These are phyloP conservation scores for Actinomortierella ambigua DNA, from an alignment of 371 early-diverging fungal species.

Conservation along the genomic window DNA sequence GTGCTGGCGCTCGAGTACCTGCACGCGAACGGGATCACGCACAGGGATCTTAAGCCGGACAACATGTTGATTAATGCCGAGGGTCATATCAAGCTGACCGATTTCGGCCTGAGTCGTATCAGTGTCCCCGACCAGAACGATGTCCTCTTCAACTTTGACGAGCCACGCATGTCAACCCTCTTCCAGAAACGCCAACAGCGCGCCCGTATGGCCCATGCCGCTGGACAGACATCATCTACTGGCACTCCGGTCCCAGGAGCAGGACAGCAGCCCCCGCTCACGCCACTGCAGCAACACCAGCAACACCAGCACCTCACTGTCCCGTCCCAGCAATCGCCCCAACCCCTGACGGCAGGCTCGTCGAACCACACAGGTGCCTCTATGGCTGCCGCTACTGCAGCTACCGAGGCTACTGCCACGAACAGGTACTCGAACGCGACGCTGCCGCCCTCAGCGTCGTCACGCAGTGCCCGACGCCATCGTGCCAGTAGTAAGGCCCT, in stretches of 20 bases:
- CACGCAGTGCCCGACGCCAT: conserved; percentile 30
- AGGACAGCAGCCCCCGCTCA: not conserved
- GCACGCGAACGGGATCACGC: conserved; percentile 77
- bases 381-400: too few species aligned
- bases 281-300: too few species aligned
- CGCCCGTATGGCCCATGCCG: not conserved
- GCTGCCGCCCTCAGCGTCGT: not conserved
- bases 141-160: conserved; percentile 13
- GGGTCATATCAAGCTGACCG: conserved; percentile 91
- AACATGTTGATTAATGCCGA: conserved; percentile 81
- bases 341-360: too few species aligned
- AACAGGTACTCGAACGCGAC: too few species aligned
- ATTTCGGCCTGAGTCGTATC: conserved; percentile 91
- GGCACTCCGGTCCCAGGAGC: conserved; percentile 7
- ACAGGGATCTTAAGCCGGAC: conserved; percentile 88
- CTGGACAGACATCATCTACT: conserved; percentile 5
- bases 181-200: too few species aligned
- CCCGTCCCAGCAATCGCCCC: conserved; percentile 12
- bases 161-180: not conserved
- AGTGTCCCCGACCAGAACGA: conserved; percentile 50
- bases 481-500: conserved; percentile 53
- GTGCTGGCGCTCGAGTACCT: conserved; percentile 89
- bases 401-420: too few species aligned
- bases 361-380: conserved; percentile 9
- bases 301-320: too few species aligned